Evolutionary conservation across 2,329 filamentous ascomycete species (phyloP), one percentile per base, ranked within the genome.

Genomic region (Raffaelea ambrosiae): DNA sequence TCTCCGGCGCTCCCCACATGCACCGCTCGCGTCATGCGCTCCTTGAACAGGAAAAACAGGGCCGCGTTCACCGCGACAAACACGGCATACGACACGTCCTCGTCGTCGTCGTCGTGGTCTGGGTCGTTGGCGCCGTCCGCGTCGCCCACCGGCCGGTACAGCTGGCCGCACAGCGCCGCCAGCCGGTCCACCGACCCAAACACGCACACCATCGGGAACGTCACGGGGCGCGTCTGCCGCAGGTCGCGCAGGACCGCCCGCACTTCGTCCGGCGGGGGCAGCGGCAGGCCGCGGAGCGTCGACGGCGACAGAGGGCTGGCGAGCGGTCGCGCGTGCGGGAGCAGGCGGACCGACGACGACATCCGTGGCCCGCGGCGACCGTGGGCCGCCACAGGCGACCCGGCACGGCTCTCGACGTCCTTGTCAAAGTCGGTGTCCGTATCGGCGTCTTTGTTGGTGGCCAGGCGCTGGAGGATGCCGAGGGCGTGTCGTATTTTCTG

Each of bases 41-140:
- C 73, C 47, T 70, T 63, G 52, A 74, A 72, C 29, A 76, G 58
- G 49, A 73, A 74, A 54, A 72, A 74, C 11, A 77, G 63, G 4
- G 69, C 69, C 2, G 63, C 65, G 48, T 73, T 74, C 4, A 29
- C 26, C 26, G 26, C 13, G 26, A 29, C 13, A 29, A 29, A 29
- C n/a, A n/a, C n/a, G n/a, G n/a, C 46, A n/a, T 3, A 33, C 13
- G 46, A 31, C 9, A 18, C 13, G 7, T 48, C 46, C 2, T 31
- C n/a, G 2, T 48, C 40, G 2, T 19, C n/a, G n/a, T n/a, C n/a
- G n/a, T n/a, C n/a, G n/a, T n/a, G n/a, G n/a, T n/a, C n/a, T n/a
- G n/a, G n/a, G n/a, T n/a, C n/a, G n/a, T n/a, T n/a, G 31, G 9
- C 31, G 16, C 31, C 16, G 5, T 48, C 47, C 2, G 20, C 18